Evolutionary conservation across 495 filamentous ascomycete species (phyloP), one percentile per base, ranked within the genome.

Genomic region (Glutinoglossum americanum): DNA sequence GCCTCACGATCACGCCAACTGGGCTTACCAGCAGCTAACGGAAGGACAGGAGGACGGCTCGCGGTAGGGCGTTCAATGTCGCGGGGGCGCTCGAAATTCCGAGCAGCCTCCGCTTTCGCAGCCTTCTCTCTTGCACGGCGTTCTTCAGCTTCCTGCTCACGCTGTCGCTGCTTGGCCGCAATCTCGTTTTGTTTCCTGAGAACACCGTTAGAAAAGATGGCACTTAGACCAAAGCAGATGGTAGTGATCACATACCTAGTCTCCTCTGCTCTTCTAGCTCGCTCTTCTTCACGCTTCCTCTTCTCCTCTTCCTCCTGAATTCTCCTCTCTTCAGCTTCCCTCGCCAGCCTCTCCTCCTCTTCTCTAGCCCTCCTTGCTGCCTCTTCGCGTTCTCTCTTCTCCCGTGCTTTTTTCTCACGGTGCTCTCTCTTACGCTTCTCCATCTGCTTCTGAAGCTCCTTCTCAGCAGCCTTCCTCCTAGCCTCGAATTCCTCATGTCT

Each of bases 401-500:
- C 87, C 59, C 81, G 80, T 9, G 76, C 68, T 68, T 76, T 82
- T 61, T 77, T 76, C 64, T 94, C 89, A 58, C 73, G 74, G 62
- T 84, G 79, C 64, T 95, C 89, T 77, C 85, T 88, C 66, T 83
- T 76, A 61, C 92, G 84, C 61, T 82, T 76, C 56, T 82, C 82
- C 72, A 94, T 89, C 72, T 90, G 86, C 69, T 80, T 81, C 73
- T 95, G 81, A 55, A 93, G 78, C 63, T 97, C 90, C 55, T 80
- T 80, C 74, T 95, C 85, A 32, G 92, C 92, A 63, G 83, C 80
- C 70, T 82, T 86, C 65, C 85, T 82, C 54, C 89, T 81, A 73
- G 84, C 87, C 76, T 97, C 93, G 64, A 97, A 97, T 69, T 97
- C 86, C 62, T 94, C 85, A 64, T 87, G 85, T 62, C 92, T 84